Evolutionary conservation across 176 grass and related monocot species (phyloP), one percentile per base, ranked within the genome.

Genomic region (Bothriochloa decipiens): DNA sequence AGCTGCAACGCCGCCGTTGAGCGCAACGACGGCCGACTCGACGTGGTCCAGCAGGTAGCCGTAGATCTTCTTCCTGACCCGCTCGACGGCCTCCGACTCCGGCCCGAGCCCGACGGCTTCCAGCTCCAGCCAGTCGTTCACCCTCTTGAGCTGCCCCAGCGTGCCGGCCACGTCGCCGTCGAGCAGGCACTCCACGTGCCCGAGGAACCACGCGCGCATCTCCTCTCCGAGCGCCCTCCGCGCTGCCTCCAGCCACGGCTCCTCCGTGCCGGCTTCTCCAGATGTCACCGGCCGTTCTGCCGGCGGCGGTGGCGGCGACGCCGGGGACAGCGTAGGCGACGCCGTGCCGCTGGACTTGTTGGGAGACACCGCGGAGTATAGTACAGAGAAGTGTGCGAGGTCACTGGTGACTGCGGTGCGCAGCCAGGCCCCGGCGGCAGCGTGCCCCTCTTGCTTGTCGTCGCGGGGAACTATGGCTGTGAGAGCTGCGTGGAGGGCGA

Each of bases 81-180:
- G 47, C 41, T 90, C 88, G 5, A 75, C 62, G 25, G 66, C 86
- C 16, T 75, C 85, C 46, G 72, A 25, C 60, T 82, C 82, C 57
- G 71, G 10, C 2, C n/a, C 72, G 1, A 4, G 2, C 7, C 46
- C 26, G 7, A 22, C 71, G 53, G 22, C 67, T 6, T 85, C 88
- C 68, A 93, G 88, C 91, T 88, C 88, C 68, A 93, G 88, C 91
- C 91, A 93, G 68, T 90, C 91, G 74, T 90, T 90, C 16, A 93
- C 82, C 74, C 83, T 77, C 88, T 83, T 93, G 35, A 93, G 85
- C 88, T 93, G 91, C 66, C 88, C 88, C 33, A 90, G 74, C 78
- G 80, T 93, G 25, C 81, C 88, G 20, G 78, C 82, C 50, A 84
- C 91, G 73, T 90, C 82, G 49, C 67, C 85, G 6, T 88, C 88